Evolutionary conservation across 441 rosid genomes (phyloP), one percentile per base, ranked within the genome.

Genomic region (Populus tomentosa): DNA sequence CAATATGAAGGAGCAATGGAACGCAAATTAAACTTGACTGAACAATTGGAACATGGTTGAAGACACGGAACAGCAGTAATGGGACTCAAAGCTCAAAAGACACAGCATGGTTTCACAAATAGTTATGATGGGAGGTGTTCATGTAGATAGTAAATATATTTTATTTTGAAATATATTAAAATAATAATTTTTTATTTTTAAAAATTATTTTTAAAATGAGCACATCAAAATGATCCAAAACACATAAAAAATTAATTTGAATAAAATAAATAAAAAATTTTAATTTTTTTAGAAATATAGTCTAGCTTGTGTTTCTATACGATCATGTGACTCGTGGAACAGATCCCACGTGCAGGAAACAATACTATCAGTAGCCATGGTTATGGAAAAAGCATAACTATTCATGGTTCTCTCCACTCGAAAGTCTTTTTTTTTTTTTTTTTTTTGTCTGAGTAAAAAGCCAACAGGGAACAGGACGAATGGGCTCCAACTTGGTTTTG

Each of bases 311-410:
- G 28, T 26, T 26, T 26, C 28, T 2, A 26, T 1, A 26, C 2
- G 28, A 0, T 26, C 28, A 1, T 1, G 28, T 26, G 28, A 26
- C 28, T 18, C 10, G 38, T 8, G 68, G 74, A 76, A 70, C 74
- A 70, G 26, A 69, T 36, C 56, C 28, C 79, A 3, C 79, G 79
- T 76, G 79, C 69, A 36, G 69, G 40, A n/a, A 75, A 67, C 79
- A 76, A 14, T 56, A 32, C 56, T 59, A 38, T 38, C 46, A 38
- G 46, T 10, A 10, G 46, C 46, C 46, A 38, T 38, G 2, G 46
- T 9, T 38, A 38, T 38, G 46, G 46, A 38, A 1, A 8, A 69
- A 35, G 4, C 21, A 69, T 35, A 69, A 13, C 33, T 24, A 10
- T 10, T 32, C 4, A 7, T 28, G 8, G 14, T 3, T 11, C 4